These are phyloP conservation scores for Gossypium ekmanianum DNA, from an alignment of 345 rosid genomes.

Conservation along the genomic window DNA sequence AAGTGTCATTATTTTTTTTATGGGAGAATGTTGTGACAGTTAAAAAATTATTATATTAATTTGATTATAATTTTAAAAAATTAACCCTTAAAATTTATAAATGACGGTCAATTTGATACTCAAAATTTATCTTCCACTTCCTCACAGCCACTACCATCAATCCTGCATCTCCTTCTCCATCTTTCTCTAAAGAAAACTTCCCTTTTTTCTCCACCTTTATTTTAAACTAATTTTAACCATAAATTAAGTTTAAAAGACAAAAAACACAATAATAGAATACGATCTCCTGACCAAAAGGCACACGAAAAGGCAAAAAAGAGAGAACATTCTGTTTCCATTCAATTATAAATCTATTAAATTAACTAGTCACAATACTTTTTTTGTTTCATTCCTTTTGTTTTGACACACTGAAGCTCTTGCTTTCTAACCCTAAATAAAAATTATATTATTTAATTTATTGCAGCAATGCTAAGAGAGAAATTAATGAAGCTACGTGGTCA, in stretches of 20 bases:
- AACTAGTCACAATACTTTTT: background rate
- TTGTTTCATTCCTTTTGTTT: background rate
- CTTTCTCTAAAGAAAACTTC: too few relatives aligned
- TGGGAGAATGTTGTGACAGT: too few relatives aligned
- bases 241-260: too few relatives aligned
- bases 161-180: too few relatives aligned
- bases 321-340: background rate
- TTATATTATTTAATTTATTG: constrained; percentile 17
- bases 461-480: constrained; percentile 77
- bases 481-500: constrained; percentile 51
- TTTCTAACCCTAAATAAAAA: background rate
- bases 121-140: too few relatives aligned
- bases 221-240: too few relatives aligned
- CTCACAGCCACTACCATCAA: too few relatives aligned
- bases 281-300: background rate
- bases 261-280: background rate
- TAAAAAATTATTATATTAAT: too few relatives aligned
- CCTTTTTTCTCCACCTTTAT: too few relatives aligned
- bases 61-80: too few relatives aligned
- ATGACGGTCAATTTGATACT: fast-evolving
- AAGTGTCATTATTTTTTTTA: too few relatives aligned
- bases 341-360: background rate
- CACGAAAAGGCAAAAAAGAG: background rate
- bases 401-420: background rate
- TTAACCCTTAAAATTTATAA: too few relatives aligned